These are phyloP conservation scores for Zizania latifolia DNA, from an alignment of 176 grass and related monocot genomes.

Conservation along the genomic window DNA sequence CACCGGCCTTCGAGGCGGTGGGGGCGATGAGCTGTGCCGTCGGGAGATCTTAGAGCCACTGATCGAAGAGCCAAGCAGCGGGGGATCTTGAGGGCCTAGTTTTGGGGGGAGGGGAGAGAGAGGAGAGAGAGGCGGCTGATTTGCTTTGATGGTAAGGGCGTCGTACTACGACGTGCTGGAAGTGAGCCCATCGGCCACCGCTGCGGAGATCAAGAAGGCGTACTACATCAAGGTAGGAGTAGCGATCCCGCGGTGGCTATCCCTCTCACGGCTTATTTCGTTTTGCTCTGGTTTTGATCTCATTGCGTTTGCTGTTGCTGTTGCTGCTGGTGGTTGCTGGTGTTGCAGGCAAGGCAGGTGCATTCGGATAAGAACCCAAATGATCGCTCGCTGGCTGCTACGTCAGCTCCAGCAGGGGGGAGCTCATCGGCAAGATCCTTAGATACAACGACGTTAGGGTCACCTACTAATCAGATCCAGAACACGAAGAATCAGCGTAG, in stretches of 20 bases:
- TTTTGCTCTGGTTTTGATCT: not conserved
- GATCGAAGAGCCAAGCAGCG: not conserved
- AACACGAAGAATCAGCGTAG: no score
- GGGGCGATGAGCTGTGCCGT: no score
- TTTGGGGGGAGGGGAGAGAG: not conserved
- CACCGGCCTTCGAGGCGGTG: no score
- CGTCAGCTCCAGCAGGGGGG: no score
- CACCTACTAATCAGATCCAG: no score
- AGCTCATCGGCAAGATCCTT: no score
- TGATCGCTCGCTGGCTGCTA: conserved; percentile 61
- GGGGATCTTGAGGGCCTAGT: conserved; percentile 15
- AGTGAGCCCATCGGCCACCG: conserved; percentile 63
- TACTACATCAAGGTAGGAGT: conserved; percentile 72
- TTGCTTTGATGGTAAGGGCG: conserved; percentile 66
- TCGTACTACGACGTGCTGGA: conserved; percentile 92
- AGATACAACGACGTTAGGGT: no score
- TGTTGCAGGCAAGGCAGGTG: conserved; percentile 66
- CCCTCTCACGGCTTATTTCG: not conserved
- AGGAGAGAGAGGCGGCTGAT: not conserved
- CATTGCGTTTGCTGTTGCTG: conserved; percentile 1
- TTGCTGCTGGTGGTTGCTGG: conserved; percentile 6
- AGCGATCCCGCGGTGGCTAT: not conserved
- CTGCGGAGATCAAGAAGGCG: conserved; percentile 86
- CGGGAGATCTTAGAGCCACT: not conserved
- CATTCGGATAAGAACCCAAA: conserved; percentile 83